Conservation (phyloP, 2,329 filamentous ascomycete species). For the Trichoderma sp. region DNA sequence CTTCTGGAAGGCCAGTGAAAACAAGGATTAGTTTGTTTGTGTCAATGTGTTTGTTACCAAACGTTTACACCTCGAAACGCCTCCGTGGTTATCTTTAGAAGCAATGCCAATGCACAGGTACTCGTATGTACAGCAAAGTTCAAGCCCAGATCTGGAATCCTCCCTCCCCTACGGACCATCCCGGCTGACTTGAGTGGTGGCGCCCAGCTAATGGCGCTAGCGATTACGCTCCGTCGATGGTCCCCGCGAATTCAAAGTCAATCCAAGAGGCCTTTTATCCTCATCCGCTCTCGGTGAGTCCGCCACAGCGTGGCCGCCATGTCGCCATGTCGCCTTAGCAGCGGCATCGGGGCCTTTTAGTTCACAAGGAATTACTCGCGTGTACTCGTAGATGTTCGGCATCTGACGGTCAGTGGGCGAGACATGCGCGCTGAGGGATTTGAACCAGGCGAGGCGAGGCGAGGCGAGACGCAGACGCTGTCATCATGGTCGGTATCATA, state of each 20-base stretch:
- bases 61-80: neutral
- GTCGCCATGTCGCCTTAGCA: neutral
- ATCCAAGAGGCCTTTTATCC: neutral
- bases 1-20: neutral
- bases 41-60: neutral
- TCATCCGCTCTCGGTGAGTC: slow-evolving; percentile 8
- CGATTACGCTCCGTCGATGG: slow-evolving; percentile 12
- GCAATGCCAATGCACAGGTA: neutral
- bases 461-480: neutral
- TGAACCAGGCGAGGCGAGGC: neutral
- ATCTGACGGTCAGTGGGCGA: neutral
- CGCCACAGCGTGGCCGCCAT: neutral
- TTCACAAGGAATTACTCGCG: neutral
- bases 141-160: slow-evolving; percentile 10
- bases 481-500: neutral
- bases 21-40: neutral
- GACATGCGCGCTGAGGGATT: slow-evolving; percentile 3
- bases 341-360: neutral
- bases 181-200: slow-evolving; percentile 8
- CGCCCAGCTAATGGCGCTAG: slow-evolving; percentile 11
- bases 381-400: neutral
- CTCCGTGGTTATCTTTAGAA: neutral
- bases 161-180: slow-evolving; percentile 6
- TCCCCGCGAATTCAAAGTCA: slow-evolving; percentile 10
- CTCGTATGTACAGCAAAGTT: neutral